Percentiles rank a stretch among this genome's conserved stretches.
These are phyloP conservation scores for Penicillium verhagenii DNA, from an alignment of 495 filamentous ascomycete species.

Conservation along the genomic window DNA sequence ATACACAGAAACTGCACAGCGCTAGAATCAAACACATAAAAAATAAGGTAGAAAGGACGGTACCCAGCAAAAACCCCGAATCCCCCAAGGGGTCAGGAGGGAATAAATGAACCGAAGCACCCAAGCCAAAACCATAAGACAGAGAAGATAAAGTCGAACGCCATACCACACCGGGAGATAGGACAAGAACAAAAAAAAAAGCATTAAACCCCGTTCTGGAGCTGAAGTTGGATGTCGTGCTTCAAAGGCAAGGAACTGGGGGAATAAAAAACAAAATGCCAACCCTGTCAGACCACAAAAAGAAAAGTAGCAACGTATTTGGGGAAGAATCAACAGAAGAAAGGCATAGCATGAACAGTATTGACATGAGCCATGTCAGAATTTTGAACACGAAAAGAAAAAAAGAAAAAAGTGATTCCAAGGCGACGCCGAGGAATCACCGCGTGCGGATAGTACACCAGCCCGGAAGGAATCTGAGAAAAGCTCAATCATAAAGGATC, in stretches of 20 bases:
- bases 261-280: constrained; percentile 8
- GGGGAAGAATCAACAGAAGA: constrained; percentile 26
- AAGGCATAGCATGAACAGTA: constrained; percentile 23
- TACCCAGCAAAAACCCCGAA: constrained; percentile 13
- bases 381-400: constrained; percentile 29
- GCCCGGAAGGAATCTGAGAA: constrained; percentile 13
- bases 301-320: constrained; percentile 10
- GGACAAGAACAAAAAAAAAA: constrained; percentile 14
- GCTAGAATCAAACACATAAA: constrained; percentile 20
- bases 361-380: constrained; percentile 27
- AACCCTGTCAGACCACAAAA: constrained; percentile 5
- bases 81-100: constrained; percentile 12
- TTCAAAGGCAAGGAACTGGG: constrained; percentile 1
- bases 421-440: constrained; percentile 7
- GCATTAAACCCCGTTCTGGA: constrained; percentile 18
- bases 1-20: constrained; percentile 21
- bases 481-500: constrained; percentile 23
- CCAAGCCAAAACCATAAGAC: constrained; percentile 20
- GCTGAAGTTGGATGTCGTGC: constrained; percentile 11
- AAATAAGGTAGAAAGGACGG: constrained; percentile 4
- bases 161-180: constrained; percentile 22
- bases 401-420: constrained; percentile 1
- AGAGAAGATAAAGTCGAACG: constrained; percentile 22
- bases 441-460: constrained; percentile 14
- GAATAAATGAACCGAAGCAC: constrained; percentile 26